Evolutionary conservation across 257 asterid genomes (phyloP), one percentile per base, ranked within the genome.

Genomic region (Oldenlandia corymbosa): DNA sequence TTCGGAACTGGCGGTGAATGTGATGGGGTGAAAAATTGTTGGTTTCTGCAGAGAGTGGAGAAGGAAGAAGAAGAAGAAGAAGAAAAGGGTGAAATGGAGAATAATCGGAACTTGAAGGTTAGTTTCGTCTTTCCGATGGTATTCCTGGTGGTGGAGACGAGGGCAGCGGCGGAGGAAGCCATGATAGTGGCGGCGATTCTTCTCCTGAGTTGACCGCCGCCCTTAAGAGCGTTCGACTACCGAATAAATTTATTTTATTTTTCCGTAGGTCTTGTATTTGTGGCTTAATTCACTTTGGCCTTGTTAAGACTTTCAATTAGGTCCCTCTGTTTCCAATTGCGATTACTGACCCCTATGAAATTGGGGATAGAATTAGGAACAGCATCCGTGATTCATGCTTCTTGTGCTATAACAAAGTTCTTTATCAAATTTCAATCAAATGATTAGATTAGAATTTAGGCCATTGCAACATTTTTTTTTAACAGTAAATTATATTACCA

Each of bases 1-100:
- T 87, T 92, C 66, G 91, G 76, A 41, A 63, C 36, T 58, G 95
- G 95, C 27, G 88, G 88, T 36, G 68, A 39, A 54, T 30, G 71
- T 23, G 46, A 7, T 3, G 69, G 58, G 60, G 71, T 78, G 23
- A 77, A 17, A 31, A 36, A 66, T 30, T 48, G 37, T 50, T 67
- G 77, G 72, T 64, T 78, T 54, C 41, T 67, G 84, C 85, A 68
- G 73, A 70, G 48, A 68, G 92, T 74, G 74, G 94, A 88, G 79
- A 79, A 84, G 41, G 39, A 61, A 16, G 74, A 69, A 36, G 73
- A 61, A 42, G 73, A 59, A 17, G 66, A 72, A 41, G 73, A 61
- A 46, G 73, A 59, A 14, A 62, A 71, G 66, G 78, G 45, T 26
- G 53, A 26, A 58, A 66, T 57, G 49, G 76, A 70, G 64, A 67